Evolutionary conservation across 257 asterid genomes (phyloP).

Genomic region (Ilex aquifolium): DNA sequence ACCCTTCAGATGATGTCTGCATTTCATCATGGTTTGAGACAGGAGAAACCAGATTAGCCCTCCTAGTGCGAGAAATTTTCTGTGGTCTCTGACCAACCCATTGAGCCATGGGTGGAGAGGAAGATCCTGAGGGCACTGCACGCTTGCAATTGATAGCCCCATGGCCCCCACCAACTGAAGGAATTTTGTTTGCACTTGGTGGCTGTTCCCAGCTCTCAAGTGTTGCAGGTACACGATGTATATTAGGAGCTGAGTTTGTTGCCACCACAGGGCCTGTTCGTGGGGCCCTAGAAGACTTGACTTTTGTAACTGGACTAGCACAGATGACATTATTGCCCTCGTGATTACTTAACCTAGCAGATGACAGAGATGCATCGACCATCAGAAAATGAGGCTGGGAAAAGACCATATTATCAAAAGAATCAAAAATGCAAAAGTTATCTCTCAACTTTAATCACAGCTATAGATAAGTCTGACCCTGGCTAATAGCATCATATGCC

Average conservation of each 20-base stretch:
- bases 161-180: slow-evolving; percentile 31
- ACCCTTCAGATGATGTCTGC: slow-evolving; percentile 72
- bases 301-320: slow-evolving; percentile 64
- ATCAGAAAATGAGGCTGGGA: not conserved
- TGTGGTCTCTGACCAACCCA: slow-evolving; percentile 99
- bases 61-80: slow-evolving; percentile 82
- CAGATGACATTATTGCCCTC: slow-evolving; percentile 49
- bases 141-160: slow-evolving; percentile 74
- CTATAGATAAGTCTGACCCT: not conserved
- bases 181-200: slow-evolving; percentile 46
- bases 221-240: slow-evolving; percentile 54
- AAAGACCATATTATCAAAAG: not conserved
- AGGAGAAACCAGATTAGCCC: slow-evolving; percentile 80
- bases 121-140: slow-evolving; percentile 61
- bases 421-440: not conserved
- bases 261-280: slow-evolving; percentile 53
- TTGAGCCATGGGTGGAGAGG: slow-evolving; percentile 95
- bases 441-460: no score
- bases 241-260: slow-evolving; percentile 42
- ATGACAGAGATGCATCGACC: slow-evolving; percentile 12
- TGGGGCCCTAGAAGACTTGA: slow-evolving; percentile 90
- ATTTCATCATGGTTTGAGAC: slow-evolving; percentile 74
- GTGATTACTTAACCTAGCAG: slow-evolving; percentile 67
- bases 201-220: slow-evolving; percentile 87
- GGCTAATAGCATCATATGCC: not conserved